A percentile compares a stretch with the other conserved stretches of the same genome.
phyloP scores from a whole-genome alignment of 768 basidiomycete species.

The Trametes villosa region DNA sequence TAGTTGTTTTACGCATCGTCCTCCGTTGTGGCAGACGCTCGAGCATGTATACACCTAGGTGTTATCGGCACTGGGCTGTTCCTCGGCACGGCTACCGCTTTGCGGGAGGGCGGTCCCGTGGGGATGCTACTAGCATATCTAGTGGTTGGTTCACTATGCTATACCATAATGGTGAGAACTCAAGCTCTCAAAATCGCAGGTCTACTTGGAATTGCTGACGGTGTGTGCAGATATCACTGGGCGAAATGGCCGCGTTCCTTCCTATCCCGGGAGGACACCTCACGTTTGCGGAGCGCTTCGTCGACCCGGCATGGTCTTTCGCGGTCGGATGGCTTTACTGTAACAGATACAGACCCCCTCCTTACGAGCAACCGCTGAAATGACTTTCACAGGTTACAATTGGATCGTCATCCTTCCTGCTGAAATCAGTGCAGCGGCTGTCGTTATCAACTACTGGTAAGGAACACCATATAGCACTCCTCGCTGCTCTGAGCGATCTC shows the following conservation, averaged over 20 bases:
- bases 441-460: slow-evolving; percentile 54
- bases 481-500: neutral
- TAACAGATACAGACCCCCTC: neutral
- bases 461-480: neutral
- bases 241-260: slow-evolving; percentile 52
- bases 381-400: slow-evolving; percentile 34
- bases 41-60: slow-evolving; percentile 15
- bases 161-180: slow-evolving; percentile 42
- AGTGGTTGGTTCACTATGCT: slow-evolving; percentile 41
- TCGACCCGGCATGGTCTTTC: slow-evolving; percentile 50
- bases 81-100: slow-evolving; percentile 52
- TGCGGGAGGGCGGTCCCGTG: slow-evolving; percentile 48
- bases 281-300: slow-evolving; percentile 51
- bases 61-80: slow-evolving; percentile 61
- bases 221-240: slow-evolving; percentile 34
- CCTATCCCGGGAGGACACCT: slow-evolving; percentile 52
- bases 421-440: slow-evolving; percentile 54
- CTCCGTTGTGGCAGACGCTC: too few species aligned
- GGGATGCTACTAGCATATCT: slow-evolving; percentile 51
- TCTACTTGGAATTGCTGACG: neutral
- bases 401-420: slow-evolving; percentile 44
- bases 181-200: neutral
- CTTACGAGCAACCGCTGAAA: neutral
- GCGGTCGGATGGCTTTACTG: slow-evolving; percentile 49
- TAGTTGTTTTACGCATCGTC: neutral